Base-by-base conservation (phyloP, 2,329 filamentous ascomycete species). In the Xylariales sp. region DNA sequence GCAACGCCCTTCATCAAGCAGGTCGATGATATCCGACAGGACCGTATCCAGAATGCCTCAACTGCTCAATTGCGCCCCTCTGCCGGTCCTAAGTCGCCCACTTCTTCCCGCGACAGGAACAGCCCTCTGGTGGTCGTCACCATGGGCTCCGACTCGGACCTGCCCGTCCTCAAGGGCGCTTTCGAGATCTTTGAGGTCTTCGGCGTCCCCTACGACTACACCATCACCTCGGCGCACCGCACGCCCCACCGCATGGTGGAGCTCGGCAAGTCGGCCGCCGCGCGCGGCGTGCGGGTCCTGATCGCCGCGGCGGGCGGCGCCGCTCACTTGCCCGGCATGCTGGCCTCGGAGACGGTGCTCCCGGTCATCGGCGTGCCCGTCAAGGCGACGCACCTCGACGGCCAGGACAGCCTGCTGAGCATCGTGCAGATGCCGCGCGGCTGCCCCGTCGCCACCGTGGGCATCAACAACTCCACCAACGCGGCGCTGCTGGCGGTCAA, bases 131-230 rank as follows among this genome's bases (percentile, higher is more conserved):
- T 93, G 2, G 78, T 85, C 11, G 77, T 93, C 3, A 88, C 87
- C 19, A 91, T 91, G 86, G 88, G 87, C 25, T 91, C 86, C 2
- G 83, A 88, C 63, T 87, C 82, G 8, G 85, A 90, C 54, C 72
- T 89, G 17, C 75, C 74, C 3, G 76, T 85, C 13, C 75, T 90
- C 27, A 72, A 72, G 43, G 74, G 76, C 1, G 84, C 76, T 1
- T 66, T 88, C 15, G 73, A 84, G 41, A 72, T 88, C 23, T 72
- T 90, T 4, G 67, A 75, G 38, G 69, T 76, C n/a, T 84, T 91
- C 44, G 56, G 67, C n/a, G 83, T 93, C 10, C 81, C 85, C 0
- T 86, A 79, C 63, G 77, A 83, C 6, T 72, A 80, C 13, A 79
- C 78, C 52, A 90, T 93, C 54, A 90, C 86, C 1, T 90, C 85